Base-by-base conservation (phyloP, 2,329 filamentous ascomycete genomes). In the Aspergillus fumigatiaffinis region DNA sequence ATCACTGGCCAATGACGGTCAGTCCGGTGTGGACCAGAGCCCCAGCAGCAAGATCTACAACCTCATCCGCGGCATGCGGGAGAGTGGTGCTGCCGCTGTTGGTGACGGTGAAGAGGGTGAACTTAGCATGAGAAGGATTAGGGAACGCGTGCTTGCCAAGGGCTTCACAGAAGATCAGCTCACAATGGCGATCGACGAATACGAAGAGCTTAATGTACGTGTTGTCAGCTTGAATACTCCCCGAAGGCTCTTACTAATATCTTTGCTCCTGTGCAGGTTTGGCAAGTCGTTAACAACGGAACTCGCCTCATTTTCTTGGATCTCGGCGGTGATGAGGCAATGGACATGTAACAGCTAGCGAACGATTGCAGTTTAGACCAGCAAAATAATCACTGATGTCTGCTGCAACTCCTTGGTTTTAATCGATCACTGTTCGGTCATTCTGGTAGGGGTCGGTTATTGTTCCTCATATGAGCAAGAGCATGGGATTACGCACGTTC, bases 141-240 rank as follows among this genome's bases (percentile, higher is more conserved):
- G 92, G 73, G 92, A 97, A 76, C 81, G 94, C 63, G 92, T 99
- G 29, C 82, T 97, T 67, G 94, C 92, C 53, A 97, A 96, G 83
- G 94, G 94, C 2, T 99, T 97, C 75, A 99, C 93, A 0, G 88
- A 92, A 63, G 91, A 97, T 75, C 92, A 99, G 75, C 92, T 96
- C 78, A 82, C 90, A 69, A 84, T 84, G 65, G 88, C 92, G 21
- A 82, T 99, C 71, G 88, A 96, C 61, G 93, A 96, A 79, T 97
- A 99, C 76, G 87, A 90, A 2, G 80, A 84, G 63, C 78, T 96
- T 60, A 90, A 96, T 80, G 94, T 97, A 80, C 91, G 92, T 88
- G 63, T 69, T 55, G 32, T 32, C 50, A 21, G 2, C 32, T 54
- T 38, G 7, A 8, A 1, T 20, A 48, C 25, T 51, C 46, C 21